phyloP scores from a whole-genome alignment of 495 filamentous ascomycete species.

The Aspergillus cavernicola region DNA sequence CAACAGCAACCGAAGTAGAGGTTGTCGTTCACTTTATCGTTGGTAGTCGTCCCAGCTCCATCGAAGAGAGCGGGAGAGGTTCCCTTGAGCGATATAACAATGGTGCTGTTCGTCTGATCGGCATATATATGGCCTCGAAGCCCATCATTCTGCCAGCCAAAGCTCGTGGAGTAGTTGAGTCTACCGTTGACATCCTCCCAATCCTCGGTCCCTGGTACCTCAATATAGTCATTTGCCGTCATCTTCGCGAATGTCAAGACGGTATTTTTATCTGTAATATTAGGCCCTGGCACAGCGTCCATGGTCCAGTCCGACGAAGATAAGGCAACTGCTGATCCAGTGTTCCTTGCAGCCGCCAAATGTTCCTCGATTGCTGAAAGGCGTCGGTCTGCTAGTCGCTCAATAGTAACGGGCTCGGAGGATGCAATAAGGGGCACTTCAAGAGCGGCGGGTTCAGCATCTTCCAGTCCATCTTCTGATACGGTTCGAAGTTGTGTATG shows the following conservation, averaged over 20 bases:
- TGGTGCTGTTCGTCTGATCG: constrained; percentile 76
- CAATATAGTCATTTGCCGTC: constrained; percentile 83
- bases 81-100: constrained; percentile 90
- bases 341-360: constrained; percentile 61
- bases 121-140: constrained; percentile 90
- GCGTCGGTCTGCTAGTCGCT: constrained; percentile 77
- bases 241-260: constrained; percentile 81
- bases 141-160: constrained; percentile 90
- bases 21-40: constrained; percentile 97
- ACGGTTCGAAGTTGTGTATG: constrained; percentile 60
- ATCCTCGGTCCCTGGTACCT: constrained; percentile 62
- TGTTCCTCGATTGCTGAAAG: constrained; percentile 71
- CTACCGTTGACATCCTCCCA: constrained; percentile 78
- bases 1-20: constrained; percentile 98
- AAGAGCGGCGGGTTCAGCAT: constrained; percentile 33
- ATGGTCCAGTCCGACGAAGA: constrained; percentile 74
- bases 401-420: constrained; percentile 62
- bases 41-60: constrained; percentile 90
- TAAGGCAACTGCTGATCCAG: constrained; percentile 55
- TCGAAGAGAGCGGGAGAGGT: constrained; percentile 90
- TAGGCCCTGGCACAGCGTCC: constrained; percentile 73
- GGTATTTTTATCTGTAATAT: constrained; percentile 81
- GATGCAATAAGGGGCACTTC: constrained; percentile 44
- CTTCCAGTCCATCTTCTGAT: constrained; percentile 57
- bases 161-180: constrained; percentile 78